Base-by-base conservation (phyloP, 169 alveolate species). In the Babesia bovis region DNA sequence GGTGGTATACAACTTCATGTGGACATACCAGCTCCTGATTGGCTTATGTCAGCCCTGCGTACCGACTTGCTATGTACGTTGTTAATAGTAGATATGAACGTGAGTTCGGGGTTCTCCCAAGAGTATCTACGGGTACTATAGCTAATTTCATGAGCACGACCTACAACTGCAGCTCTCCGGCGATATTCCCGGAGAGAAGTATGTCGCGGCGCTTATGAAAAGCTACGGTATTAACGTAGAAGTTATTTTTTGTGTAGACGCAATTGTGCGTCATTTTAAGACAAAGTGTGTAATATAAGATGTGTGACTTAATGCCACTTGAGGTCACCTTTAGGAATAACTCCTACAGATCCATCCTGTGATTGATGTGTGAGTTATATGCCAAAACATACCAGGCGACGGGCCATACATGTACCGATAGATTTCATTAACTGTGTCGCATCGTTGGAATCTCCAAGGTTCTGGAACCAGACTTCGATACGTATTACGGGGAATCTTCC, bases 391-490 rank as follows among this genome's bases (percentile, higher is more conserved):
- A 79, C 87, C 53, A 79, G 41, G n/a, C 69, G 67, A 19, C 76
- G 74, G 33, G 87, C 87, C 87, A 79, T 79, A 66, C 87, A 79
- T 12, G 76, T 33, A 5, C 87, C 83, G 65, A 79, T 58, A 19
- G 82, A 67, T 30, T 79, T 67, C 82, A 67, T 69, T 23, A 79
- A 74, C 61, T 79, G 87, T 15, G 76, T 79, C 17, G 83, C 82
- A 33, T 79, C 87, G 51, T 69, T 73, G 15, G 67, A 3, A 5
- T 60, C 76, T n/a, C 82, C 87, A 10, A 79, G 77, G 57, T 66
- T 67, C 50, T 69, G 56, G 83, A 79, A 79, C 87, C 87, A 79
- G 5, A 79, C 87, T 70, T 79, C 87, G 42, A 79, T 79, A 41
- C 87, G 61, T 19, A 79, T 40, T 19, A 69, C 83, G n/a, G 87